phyloP scores from a whole-genome alignment of 176 grass and related monocot genomes.

The Typha latifolia region DNA sequence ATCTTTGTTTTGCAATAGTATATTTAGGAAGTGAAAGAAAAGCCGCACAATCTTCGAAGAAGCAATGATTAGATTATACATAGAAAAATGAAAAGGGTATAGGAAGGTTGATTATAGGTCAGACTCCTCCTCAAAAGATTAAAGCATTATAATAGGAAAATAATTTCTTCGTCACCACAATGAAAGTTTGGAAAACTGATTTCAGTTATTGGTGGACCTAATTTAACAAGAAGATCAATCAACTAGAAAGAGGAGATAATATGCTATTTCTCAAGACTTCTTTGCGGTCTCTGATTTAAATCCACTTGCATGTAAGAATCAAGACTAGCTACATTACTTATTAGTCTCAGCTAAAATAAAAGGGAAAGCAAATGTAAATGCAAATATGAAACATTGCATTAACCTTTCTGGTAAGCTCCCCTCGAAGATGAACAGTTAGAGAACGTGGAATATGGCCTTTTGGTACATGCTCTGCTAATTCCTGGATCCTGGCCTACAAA shows the following conservation, averaged over 20 bases:
- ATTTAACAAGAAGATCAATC: background rate
- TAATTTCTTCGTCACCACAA: no score
- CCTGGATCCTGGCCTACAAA: constrained; percentile 87
- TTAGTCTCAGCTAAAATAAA: no score
- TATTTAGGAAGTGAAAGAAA: background rate
- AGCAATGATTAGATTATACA: no score
- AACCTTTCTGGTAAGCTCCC: constrained; percentile 97
- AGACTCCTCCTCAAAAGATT: background rate
- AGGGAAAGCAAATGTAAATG: background rate
- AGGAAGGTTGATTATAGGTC: no score
- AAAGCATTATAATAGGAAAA: background rate
- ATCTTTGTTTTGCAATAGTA: background rate
- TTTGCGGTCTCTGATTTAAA: no score
- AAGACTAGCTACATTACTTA: no score
- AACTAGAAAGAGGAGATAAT: background rate
- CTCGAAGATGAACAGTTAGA: constrained; percentile 88
- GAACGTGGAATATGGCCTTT: constrained; percentile 98
- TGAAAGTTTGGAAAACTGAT: no score
- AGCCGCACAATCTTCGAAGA: no score
- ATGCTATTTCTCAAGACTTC: background rate
- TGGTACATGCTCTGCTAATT: constrained; percentile 96
- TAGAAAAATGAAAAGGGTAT: no score
- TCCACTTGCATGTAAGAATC: no score
- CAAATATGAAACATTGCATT: constrained; percentile 2
- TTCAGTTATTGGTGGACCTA: no score